phyloP scores from a whole-genome alignment of 768 basidiomycete species.

The Nevesoporus exiguus region DNA sequence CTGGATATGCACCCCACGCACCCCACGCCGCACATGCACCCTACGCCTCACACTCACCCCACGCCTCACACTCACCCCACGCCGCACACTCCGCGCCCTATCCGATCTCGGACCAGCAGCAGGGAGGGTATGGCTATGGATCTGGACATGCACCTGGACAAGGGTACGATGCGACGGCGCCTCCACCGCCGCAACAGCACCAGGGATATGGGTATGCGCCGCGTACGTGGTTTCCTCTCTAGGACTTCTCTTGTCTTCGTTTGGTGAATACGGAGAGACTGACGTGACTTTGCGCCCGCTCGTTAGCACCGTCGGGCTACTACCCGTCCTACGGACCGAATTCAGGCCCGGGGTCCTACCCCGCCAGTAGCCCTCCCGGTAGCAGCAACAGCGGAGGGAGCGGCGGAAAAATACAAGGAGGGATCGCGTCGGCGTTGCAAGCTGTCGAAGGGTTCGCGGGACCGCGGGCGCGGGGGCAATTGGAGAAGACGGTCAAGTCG shows the following conservation, averaged over 20 bases:
- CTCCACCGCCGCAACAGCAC: neutral
- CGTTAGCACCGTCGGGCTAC: neutral
- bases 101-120: neutral
- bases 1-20: too few relatives aligned
- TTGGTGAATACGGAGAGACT: neutral
- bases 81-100: too few relatives aligned
- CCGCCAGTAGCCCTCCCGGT: neutral
- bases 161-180: neutral
- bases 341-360: neutral
- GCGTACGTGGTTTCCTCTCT: slow-evolving; percentile 41
- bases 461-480: slow-evolving; percentile 43
- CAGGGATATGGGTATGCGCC: slow-evolving; percentile 21
- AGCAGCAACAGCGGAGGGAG: neutral
- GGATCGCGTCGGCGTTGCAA: slow-evolving; percentile 35
- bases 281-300: neutral
- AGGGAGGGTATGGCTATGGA: neutral
- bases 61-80: too few relatives aligned
- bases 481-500: slow-evolving; percentile 45
- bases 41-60: too few relatives aligned
- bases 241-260: too few relatives aligned
- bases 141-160: neutral
- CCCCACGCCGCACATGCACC: too few relatives aligned
- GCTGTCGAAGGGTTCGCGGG: slow-evolving; percentile 59
- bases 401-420: slow-evolving; percentile 21
- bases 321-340: slow-evolving; percentile 11